These are phyloP conservation scores for Teunomyces stri DNA, from an alignment of 805 yeast genomes.

Conservation along the genomic window DNA sequence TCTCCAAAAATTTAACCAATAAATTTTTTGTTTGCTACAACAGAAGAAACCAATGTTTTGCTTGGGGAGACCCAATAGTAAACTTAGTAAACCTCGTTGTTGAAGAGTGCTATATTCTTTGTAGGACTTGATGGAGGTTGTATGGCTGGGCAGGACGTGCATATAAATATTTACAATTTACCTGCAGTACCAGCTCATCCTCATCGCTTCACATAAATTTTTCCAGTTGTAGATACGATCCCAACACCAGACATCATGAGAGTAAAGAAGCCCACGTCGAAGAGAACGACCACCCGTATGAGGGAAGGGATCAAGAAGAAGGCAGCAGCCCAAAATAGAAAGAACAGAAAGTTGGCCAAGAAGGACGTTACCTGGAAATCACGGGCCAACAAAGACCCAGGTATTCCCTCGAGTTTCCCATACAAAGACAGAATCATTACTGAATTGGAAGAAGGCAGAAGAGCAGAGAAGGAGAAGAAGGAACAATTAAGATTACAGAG, in stretches of 20 bases:
- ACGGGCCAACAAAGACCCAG: slow-evolving; percentile 79
- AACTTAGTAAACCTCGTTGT: not conserved
- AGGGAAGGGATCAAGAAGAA: slow-evolving; percentile 96
- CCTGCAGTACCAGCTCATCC: not conserved
- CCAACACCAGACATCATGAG: slow-evolving; percentile 28
- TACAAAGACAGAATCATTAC: slow-evolving; percentile 80
- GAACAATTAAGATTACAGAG: slow-evolving; percentile 48
- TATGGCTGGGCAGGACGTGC: no score
- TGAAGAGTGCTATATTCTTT: no score
- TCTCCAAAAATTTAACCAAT: no score
- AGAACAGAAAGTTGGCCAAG: slow-evolving; percentile 77
- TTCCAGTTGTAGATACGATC: not conserved
- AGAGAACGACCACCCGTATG: slow-evolving; percentile 89
- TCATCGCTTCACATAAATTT: slow-evolving; percentile 3
- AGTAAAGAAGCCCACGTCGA: slow-evolving; percentile 68
- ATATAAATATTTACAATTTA: not conserved
- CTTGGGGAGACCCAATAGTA: not conserved
- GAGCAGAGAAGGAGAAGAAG: slow-evolving; percentile 54
- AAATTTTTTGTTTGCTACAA: no score
- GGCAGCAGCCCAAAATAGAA: slow-evolving; percentile 87
- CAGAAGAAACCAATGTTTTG: no score
- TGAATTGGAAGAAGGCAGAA: slow-evolving; percentile 65
- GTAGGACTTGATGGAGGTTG: not conserved
- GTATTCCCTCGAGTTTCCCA: slow-evolving; percentile 93
- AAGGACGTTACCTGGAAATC: slow-evolving; percentile 95